Conservation (phyloP, 1,284 basidiomycete genomes). For the Golubevia pallescens region DNA sequence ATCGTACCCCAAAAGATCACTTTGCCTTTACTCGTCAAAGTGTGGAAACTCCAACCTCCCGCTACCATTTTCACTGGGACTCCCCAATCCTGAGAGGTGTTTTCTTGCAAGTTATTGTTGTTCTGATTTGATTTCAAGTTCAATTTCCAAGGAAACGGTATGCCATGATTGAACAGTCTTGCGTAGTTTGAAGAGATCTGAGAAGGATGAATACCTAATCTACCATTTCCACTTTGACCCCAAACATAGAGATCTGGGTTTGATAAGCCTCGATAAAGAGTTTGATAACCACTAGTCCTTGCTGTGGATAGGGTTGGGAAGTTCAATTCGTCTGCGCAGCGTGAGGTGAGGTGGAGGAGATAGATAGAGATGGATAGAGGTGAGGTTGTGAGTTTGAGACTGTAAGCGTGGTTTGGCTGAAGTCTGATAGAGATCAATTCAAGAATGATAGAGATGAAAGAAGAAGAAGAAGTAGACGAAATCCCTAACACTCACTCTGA, state of each 20-base stretch:
- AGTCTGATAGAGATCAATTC: no score
- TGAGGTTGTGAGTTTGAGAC: no score
- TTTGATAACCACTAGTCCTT: conserved; percentile 22
- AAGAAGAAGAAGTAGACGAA: no score
- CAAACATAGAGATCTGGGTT: conserved; percentile 28
- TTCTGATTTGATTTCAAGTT: neutral
- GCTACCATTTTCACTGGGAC: conserved; percentile 24
- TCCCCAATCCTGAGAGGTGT: no score
- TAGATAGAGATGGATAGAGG: no score
- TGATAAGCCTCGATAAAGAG: conserved; percentile 26
- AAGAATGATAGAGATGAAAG: no score
- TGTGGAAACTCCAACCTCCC: conserved; percentile 36
- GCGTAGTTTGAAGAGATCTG: neutral
- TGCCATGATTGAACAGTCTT: conserved; percentile 7
- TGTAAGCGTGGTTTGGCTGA: no score
- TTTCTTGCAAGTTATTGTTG: conserved; percentile 9
- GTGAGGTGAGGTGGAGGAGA: no score
- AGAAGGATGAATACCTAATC: conserved; percentile 13
- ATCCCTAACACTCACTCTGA: no score
- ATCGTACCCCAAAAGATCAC: conserved; percentile 33
- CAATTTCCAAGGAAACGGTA: conserved; percentile 23
- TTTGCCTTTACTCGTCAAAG: conserved; percentile 21
- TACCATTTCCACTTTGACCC: conserved; percentile 18
- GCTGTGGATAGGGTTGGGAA: conserved; percentile 26
- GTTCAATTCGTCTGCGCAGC: conserved; percentile 28